Evolutionary conservation across 2,329 filamentous ascomycete species (phyloP), one percentile per base, ranked within the genome.

Genomic region (Penicillium sp.): DNA sequence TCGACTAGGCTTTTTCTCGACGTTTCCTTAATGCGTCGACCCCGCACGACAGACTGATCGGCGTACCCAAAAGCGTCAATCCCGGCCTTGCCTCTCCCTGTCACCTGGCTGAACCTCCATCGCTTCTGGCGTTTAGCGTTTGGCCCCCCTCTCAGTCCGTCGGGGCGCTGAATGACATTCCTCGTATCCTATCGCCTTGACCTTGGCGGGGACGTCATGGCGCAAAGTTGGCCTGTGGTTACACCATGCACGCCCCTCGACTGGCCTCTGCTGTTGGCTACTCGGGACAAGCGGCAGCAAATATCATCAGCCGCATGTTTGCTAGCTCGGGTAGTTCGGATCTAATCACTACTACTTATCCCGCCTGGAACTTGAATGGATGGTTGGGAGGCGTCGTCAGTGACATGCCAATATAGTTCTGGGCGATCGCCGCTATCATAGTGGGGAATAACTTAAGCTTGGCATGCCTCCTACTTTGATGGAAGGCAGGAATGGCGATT

Each of bases 131-230:
- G 46, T 52, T 37, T 29, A 16, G 14, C 19, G 42, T 31, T 8
- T 37, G 34, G 34, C 34, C 18, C n/a, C 29, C 13, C 24, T 28
- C 24, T 28, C 24, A 5, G 24, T 28, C 24, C 10, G 5, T 28
- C 24, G 9, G 36, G 13, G 16, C 21, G 23, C 24, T 34, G 14
- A 28, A 46, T 44, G 36, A 37, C 42, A 47, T 37, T 14, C 10
- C 33, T 44, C 24, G 21, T 36, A 40, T 45, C 28, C 16, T 29
- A 23, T 54, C 37, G 47, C 33, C 63, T 67, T 67, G 67, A 63
- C 61, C 65, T 67, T 68, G 67, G 65, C 61, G 49, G 50, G 28
- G 45, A 61, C 57, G 64, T 67, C 59, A 64, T 63, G 48, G 46
- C 37, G 45, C 55, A 55, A 40, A 34, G 53, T 48, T 48, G 48